phyloP scores from a whole-genome alignment of 768 basidiomycete genomes.

The Russula vinacea region DNA sequence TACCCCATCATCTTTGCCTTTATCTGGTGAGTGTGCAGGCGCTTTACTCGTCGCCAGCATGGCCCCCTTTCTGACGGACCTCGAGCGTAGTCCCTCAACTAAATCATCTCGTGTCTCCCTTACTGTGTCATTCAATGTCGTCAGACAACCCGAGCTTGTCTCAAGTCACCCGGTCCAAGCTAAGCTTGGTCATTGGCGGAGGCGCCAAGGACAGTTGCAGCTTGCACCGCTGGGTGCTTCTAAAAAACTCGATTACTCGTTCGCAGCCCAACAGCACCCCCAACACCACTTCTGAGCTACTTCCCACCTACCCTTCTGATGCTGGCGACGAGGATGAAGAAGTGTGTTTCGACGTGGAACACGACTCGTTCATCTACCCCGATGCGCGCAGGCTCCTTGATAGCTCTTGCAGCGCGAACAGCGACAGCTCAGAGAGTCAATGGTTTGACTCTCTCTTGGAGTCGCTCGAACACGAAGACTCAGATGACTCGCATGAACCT shows the following conservation, averaged over 20 bases:
- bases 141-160: slow-evolving; percentile 46
- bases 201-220: slow-evolving; percentile 61
- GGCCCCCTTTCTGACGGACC: slow-evolving; percentile 10
- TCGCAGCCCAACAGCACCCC: slow-evolving; percentile 45
- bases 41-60: slow-evolving; percentile 9
- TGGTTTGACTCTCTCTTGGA: slow-evolving; percentile 84
- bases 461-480: slow-evolving; percentile 65
- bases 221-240: slow-evolving; percentile 82
- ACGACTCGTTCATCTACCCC: slow-evolving; percentile 77
- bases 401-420: slow-evolving; percentile 35
- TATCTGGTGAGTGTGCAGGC: slow-evolving; percentile 17
- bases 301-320: slow-evolving; percentile 40
- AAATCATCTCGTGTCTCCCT: slow-evolving; percentile 22
- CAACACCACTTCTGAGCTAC: slow-evolving; percentile 34
- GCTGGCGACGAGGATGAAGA: slow-evolving; percentile 49
- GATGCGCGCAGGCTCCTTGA: slow-evolving; percentile 60
- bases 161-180: slow-evolving; percentile 55
- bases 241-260: slow-evolving; percentile 77
- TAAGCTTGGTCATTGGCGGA: slow-evolving; percentile 57
- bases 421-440: slow-evolving; percentile 60
- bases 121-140: slow-evolving; percentile 43
- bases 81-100: background rate
- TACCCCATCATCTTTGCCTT: slow-evolving; percentile 21
- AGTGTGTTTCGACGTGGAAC: slow-evolving; percentile 46
- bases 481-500: slow-evolving; percentile 51